These are phyloP conservation scores for Kluyveromyces starmeri DNA, from an alignment of 805 yeast species.

Conservation along the genomic window DNA sequence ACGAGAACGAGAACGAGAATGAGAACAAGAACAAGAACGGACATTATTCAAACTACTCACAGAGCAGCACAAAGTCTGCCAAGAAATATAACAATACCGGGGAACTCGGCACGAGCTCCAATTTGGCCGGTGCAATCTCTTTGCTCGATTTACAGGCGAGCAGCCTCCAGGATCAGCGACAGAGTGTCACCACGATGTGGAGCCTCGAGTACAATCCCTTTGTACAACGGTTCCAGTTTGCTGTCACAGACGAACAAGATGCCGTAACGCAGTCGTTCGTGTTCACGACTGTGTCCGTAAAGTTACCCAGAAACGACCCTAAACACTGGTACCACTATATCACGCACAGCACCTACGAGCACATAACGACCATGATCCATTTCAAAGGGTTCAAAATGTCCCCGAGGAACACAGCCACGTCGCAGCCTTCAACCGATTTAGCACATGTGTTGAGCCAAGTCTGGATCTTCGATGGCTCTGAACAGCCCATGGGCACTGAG, in stretches of 20 bases:
- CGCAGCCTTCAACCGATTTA: background rate
- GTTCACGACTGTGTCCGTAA: background rate
- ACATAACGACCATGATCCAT: background rate
- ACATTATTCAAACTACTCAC: background rate
- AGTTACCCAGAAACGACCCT: constrained; percentile 3
- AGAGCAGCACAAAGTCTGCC: background rate
- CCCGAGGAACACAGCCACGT: background rate
- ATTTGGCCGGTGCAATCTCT: background rate
- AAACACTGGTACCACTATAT: constrained; percentile 3
- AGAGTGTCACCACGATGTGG: constrained; percentile 2
- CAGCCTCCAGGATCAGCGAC: background rate
- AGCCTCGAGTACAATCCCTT: constrained; percentile 1
- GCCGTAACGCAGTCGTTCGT: background rate
- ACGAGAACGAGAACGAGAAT: background rate
- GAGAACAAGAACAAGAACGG: background rate
- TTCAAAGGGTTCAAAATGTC: no score
- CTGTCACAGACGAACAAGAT: constrained; percentile 1
- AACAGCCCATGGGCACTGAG: background rate
- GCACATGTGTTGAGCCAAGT: background rate
- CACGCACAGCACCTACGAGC: background rate
- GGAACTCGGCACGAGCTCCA: background rate
- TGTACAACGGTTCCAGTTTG: background rate
- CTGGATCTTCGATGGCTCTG: constrained; percentile 2
- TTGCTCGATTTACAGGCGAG: constrained; percentile 3
- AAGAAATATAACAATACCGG: constrained; percentile 2